Evolutionary conservation across 768 basidiomycete species (phyloP).

Genomic region (Leccinum barrowsii): DNA sequence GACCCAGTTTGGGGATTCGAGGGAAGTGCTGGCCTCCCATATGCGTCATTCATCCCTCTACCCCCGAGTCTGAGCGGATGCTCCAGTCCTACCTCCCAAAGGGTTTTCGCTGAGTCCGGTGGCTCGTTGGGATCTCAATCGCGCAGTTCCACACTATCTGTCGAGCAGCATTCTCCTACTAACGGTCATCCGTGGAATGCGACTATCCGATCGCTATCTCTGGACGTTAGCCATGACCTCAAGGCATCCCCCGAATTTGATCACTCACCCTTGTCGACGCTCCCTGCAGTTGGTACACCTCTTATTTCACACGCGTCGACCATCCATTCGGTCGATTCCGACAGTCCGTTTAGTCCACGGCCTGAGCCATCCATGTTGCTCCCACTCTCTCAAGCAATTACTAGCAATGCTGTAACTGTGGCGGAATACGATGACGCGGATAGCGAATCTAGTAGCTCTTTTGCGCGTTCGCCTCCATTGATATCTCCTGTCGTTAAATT

Average conservation of each 20-base stretch:
- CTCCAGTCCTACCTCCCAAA: slow-evolving; percentile 31
- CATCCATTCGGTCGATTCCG: slow-evolving; percentile 11
- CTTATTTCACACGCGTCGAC: slow-evolving; percentile 13
- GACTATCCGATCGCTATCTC: slow-evolving; percentile 6
- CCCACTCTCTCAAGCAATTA: slow-evolving; percentile 19
- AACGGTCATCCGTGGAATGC: slow-evolving; percentile 15
- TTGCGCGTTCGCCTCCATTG: slow-evolving; percentile 27
- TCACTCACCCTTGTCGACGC: slow-evolving; percentile 30
- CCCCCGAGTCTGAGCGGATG: slow-evolving; percentile 30
- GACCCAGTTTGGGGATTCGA: slow-evolving; percentile 26
- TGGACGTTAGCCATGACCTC: slow-evolving; percentile 3
- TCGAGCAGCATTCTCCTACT: slow-evolving; percentile 26
- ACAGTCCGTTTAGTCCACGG: slow-evolving; percentile 30
- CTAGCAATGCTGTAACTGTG: neutral
- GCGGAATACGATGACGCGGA: slow-evolving; percentile 12
- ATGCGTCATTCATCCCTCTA: slow-evolving; percentile 29
- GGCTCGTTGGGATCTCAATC: slow-evolving; percentile 22
- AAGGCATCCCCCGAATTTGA: slow-evolving; percentile 20
- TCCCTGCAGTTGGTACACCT: slow-evolving; percentile 31
- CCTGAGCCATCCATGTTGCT: slow-evolving; percentile 19
- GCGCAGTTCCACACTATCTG: slow-evolving; percentile 29
- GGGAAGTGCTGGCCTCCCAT: slow-evolving; percentile 14
- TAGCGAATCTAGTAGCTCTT: slow-evolving; percentile 22
- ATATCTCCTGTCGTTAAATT: slow-evolving; percentile 29
- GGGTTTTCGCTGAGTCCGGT: slow-evolving; percentile 11